Evolutionary conservation across 495 filamentous ascomycete species (phyloP), one percentile per base, ranked within the genome.

Genomic region (Wilcoxina mikolae): DNA sequence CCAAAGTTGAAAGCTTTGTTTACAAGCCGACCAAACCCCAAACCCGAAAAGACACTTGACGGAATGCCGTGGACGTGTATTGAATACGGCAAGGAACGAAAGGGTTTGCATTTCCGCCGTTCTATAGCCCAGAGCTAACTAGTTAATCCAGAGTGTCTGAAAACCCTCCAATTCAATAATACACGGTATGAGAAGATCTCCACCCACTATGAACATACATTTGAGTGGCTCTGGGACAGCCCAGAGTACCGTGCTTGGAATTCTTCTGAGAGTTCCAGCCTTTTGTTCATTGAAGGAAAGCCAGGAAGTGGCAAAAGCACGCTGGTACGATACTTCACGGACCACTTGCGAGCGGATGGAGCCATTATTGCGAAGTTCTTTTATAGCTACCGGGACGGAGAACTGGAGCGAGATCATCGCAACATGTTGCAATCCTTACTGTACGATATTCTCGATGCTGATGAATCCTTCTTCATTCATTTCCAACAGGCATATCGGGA

Each of bases 261-360:
- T 0, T 38, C 26, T 24, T 20, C 35, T 4, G 26, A 42, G 9
- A n/a, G 12, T n/a, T 33, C 54, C 1, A 11, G 42, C n/a, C 27
- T 56, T 10, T 38, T 56, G 9, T 24, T 56, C n/a, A 26, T 56
- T 51, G 54, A 56, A 51, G 54, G 54, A 2, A 56, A 56, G 3
- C 54, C 54, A 4, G 54, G 54, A 17, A 51, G 45, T 29, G 54
- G 54, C 0, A 56, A 56, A 51, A 56, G 45, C 29, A 56, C 45
- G 2, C 39, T 56, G 54, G 7, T 42, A 15, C 45, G 54, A 50
- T 51, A 56, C 31, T 51, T 50, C 23, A 33, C 12, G 9, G 45
- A 56, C 20, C 2, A 51, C 7, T 51, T 56, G 25, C 23, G 10
- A 29, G 18, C 4, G 25, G 20, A 25, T 24, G 46, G 46, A 15